Evolutionary conservation across 306 rosid species (phyloP), one percentile per base, ranked within the genome.

Genomic region (Phaseolus lunatus): DNA sequence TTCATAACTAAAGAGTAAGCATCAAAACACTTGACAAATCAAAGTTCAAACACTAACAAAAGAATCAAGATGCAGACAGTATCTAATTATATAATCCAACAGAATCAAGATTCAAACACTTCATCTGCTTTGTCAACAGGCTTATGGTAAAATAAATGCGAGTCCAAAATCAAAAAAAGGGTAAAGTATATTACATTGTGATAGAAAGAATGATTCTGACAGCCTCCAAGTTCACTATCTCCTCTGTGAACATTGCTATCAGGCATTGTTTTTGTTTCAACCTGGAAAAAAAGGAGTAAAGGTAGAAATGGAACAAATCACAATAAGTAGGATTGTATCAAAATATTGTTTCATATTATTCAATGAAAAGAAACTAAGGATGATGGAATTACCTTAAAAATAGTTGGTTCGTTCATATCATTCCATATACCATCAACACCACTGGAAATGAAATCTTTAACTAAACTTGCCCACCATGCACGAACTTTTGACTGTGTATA

Each of bases 341-440:
- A 68, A 31, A 77, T 71, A 39, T 45, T 56, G 39, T 58, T 70
- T 37, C 31, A 29, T 24, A 22, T 19, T 14, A 22, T 56, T 13
- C 2, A 23, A 19, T 43, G 23, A 73, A 76, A 50, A 63, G 1
- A 79, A 43, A 53, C 16, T 47, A 9, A 27, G 44, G 29, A 43
- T 44, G 18, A 49, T 53, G 43, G 9, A 80, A 79, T 72, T 82
- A 92, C 98, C 98, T 90, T 94, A 66, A 94, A 90, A 61, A 94
- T 49, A 45, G 98, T 82, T 5, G 98, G 98, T 85, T 94, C 98
- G 67, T 94, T 94, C 98, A 94, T 94, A 85, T 94, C 98, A 81
- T 94, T 94, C 98, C 98, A 94, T 84, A 94, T 94, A 75, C 98
- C 98, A 74, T 94, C 97, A 81, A 90, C 97, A 78, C 96, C 98